A percentile compares a stretch with the other conserved stretches of the same genome.
These are phyloP conservation scores for Penicillium subrubescens DNA, from an alignment of 495 filamentous ascomycete genomes.

Conservation along the genomic window DNA sequence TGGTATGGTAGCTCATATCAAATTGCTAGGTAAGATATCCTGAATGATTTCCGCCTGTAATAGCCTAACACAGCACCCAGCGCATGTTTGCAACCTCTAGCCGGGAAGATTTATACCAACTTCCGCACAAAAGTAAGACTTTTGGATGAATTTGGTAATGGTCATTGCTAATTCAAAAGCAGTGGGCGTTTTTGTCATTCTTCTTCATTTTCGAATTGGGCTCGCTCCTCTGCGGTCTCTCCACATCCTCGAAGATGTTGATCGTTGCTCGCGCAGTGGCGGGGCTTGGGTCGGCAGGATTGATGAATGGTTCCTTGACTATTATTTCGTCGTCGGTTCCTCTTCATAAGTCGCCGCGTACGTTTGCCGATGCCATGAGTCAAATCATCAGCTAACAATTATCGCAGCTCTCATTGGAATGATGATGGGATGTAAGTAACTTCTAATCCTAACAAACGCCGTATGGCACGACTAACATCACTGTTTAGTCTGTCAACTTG, in stretches of 20 bases:
- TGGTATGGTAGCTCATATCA: slow-evolving; percentile 53
- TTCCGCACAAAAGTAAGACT: slow-evolving; percentile 43
- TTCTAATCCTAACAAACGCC: slow-evolving; percentile 9
- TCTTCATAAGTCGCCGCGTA: slow-evolving; percentile 44
- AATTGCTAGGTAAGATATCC: slow-evolving; percentile 34
- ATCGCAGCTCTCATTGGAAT: slow-evolving; percentile 33
- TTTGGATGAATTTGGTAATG: too few species aligned
- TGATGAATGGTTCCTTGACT: slow-evolving; percentile 55
- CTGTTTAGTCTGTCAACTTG: slow-evolving; percentile 34
- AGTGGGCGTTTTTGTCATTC: slow-evolving; percentile 40
- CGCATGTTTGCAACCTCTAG: slow-evolving; percentile 46
- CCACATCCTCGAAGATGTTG: slow-evolving; percentile 44
- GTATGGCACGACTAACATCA: not conserved
- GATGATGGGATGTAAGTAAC: slow-evolving; percentile 37
- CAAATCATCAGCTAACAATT: slow-evolving; percentile 15
- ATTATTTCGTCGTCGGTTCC: slow-evolving; percentile 52
- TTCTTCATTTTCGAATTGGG: slow-evolving; percentile 46
- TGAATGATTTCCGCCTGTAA: not conserved
- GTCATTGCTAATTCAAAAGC: not conserved
- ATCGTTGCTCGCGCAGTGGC: slow-evolving; percentile 50
- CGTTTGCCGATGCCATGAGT: slow-evolving; percentile 1
- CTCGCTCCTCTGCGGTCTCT: slow-evolving; percentile 46
- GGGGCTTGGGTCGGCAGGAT: slow-evolving; percentile 43
- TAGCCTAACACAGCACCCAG: slow-evolving; percentile 20
- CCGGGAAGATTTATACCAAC: slow-evolving; percentile 50